These are phyloP conservation scores for Taphrina wiesneri DNA, from an alignment of 1,139 yeast genomes.

Conservation along the genomic window DNA sequence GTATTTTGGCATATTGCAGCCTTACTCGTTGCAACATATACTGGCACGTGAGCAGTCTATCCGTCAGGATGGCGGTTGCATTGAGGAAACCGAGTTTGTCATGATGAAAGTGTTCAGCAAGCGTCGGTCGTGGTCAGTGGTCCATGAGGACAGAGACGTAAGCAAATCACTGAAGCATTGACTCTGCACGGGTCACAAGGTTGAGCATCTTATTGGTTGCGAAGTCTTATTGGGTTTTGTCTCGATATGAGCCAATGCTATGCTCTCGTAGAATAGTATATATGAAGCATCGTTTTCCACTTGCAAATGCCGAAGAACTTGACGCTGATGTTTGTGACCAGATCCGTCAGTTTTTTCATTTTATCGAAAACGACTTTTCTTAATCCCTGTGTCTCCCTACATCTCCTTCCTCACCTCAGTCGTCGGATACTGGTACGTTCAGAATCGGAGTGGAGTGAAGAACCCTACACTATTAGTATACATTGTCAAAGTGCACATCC, in stretches of 20 bases:
- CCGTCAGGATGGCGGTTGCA: no score
- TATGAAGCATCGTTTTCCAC: neutral
- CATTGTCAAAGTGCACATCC: neutral
- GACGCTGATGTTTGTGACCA: neutral
- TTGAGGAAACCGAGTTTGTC: no score
- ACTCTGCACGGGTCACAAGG: no score
- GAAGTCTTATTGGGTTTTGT: neutral
- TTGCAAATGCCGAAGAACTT: neutral
- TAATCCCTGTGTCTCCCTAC: neutral
- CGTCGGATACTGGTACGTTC: neutral
- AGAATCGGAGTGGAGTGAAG: slow-evolving; percentile 36
- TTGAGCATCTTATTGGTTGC: neutral
- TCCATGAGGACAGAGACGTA: no score
- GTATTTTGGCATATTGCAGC: no score
- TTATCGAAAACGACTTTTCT: neutral
- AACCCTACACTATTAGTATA: slow-evolving; percentile 4
- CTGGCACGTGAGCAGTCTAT: no score
- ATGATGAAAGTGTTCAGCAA: no score
- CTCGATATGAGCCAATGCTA: slow-evolving; percentile 22
- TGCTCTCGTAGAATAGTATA: slow-evolving; percentile 10
- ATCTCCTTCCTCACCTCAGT: neutral
- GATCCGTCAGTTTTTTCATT: neutral
- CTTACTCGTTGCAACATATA: no score
- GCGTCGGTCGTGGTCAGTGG: no score
- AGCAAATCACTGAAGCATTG: neutral